Conservation (phyloP, 2,329 filamentous ascomycete species). For the Alternaria panax region DNA sequence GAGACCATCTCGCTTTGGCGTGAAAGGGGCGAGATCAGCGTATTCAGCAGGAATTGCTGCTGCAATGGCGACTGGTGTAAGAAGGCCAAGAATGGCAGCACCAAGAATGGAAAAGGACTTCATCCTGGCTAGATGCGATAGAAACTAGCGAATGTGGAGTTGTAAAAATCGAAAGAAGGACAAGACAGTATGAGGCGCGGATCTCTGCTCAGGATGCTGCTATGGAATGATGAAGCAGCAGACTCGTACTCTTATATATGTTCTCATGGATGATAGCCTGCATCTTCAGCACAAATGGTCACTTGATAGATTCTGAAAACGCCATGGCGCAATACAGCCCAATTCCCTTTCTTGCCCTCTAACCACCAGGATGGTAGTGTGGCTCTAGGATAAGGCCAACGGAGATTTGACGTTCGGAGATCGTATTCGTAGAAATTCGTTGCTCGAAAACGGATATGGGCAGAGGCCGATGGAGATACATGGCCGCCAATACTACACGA, state of each 20-base stretch:
- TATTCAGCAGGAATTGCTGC: slow-evolving; percentile 29
- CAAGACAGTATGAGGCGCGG: background rate
- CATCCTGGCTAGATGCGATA: slow-evolving; percentile 24
- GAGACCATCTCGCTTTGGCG: slow-evolving; percentile 14
- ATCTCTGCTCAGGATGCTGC: slow-evolving; percentile 1
- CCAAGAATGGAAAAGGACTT: slow-evolving; percentile 31
- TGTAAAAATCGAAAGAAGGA: slow-evolving; percentile 10
- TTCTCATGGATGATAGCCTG: background rate
- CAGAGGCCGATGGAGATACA: background rate
- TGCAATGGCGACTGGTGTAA: slow-evolving; percentile 18
- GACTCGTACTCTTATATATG: slow-evolving; percentile 5
- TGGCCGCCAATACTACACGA: background rate
- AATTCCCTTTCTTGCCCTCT: background rate
- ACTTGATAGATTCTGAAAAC: background rate
- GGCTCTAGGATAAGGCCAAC: background rate
- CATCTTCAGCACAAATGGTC: background rate
- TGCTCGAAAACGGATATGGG: background rate
- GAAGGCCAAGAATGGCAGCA: slow-evolving; percentile 30
- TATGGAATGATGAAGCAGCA: slow-evolving; percentile 2
- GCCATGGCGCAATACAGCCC: background rate
- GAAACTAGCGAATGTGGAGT: slow-evolving; percentile 1
- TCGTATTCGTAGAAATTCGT: background rate
- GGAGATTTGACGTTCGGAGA: slow-evolving; percentile 8
- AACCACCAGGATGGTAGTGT: background rate
- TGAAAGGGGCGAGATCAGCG: slow-evolving; percentile 18